Conservation (phyloP, 495 filamentous ascomycete genomes). For the Aspergillus leporis region DNA sequence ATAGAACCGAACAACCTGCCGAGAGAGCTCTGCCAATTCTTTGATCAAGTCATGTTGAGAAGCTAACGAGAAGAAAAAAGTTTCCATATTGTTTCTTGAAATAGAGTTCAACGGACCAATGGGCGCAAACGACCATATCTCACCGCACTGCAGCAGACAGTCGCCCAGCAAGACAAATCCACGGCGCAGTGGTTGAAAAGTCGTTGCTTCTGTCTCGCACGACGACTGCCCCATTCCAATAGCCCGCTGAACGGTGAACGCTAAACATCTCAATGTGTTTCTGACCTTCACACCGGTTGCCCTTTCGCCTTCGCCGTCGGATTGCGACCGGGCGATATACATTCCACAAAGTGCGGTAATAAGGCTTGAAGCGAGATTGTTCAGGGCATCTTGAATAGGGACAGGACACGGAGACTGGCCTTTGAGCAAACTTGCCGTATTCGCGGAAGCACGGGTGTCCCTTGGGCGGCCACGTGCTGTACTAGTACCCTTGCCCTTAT, state of each 20-base stretch:
- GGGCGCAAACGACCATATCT: conserved; percentile 11
- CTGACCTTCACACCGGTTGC: conserved; percentile 27
- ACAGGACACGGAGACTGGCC: conserved; percentile 33
- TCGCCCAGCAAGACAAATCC: conserved; percentile 39
- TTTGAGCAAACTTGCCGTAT: conserved; percentile 1
- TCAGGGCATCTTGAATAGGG: conserved; percentile 44
- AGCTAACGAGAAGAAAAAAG: conserved; percentile 28
- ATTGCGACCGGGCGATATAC: conserved; percentile 40
- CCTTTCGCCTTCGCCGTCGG: conserved; percentile 13
- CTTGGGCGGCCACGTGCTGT: conserved; percentile 7
- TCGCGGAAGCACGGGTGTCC: conserved; percentile 23
- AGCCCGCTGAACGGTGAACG: conserved; percentile 28
- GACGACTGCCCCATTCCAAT: conserved; percentile 17
- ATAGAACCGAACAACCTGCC: conserved; percentile 40
- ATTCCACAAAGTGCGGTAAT: conserved; percentile 45
- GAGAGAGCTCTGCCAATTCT: conserved; percentile 37
- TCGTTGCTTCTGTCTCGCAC: conserved; percentile 14
- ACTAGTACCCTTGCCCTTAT: neutral
- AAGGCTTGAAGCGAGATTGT: conserved; percentile 45
- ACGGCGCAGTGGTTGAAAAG: conserved; percentile 35
- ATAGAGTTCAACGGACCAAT: conserved; percentile 14
- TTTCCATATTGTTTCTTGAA: conserved; percentile 21
- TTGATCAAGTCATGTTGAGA: conserved; percentile 36
- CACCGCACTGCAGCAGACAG: conserved; percentile 36
- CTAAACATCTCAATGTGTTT: conserved; percentile 29